Base-by-base conservation (phyloP, 176 grass and related monocot genomes). In the Elaeis guineensis region DNA sequence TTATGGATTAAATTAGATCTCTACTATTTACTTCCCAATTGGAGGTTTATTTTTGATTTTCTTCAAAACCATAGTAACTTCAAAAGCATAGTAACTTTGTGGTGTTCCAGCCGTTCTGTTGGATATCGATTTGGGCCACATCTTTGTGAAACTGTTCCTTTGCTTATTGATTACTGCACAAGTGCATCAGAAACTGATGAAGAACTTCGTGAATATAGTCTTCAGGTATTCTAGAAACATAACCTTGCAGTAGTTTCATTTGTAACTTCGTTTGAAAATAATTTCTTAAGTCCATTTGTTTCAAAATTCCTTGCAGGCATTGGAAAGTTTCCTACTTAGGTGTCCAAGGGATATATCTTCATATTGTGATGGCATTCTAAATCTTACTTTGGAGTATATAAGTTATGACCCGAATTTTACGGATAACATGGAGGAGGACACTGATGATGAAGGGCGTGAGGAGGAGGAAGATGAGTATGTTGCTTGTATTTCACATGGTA, bases 331-430 rank as follows among this genome's bases (percentile, higher is more conserved):
- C 69, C 76, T 98, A 69, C 80, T 98, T 35, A 85, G 93, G 67
- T 98, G 93, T 62, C 87, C 73, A 61, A 89, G 87, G 65, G 87
- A 98, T 84, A 98, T 98, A 85, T 92, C 87, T 56, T 70, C 81
- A 55, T 80, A 86, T 72, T 91, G 84, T 71, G 88, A 85, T 54
- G 67, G 74, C 69, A 89, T 98, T 72, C 50, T 98, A 74, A 84
- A 77, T 82, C 84, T 98, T 66, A 78, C 84, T 56, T 82, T 98
- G 75, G 85, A 89, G 61, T 98, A 98, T 83, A 64, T 98, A 64
- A 92, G 88, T 70, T 98, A 98, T 78, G 93, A 98, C 78, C 93
- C 93, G 29, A 98, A 98, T 88, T 98, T 92, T 74, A 98, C 93
- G 4, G 93, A 92, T 69, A 83, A 66, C 72, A 92, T 98, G 93